phyloP scores from a whole-genome alignment of 805 yeast genomes.

The Candida corydali region DNA sequence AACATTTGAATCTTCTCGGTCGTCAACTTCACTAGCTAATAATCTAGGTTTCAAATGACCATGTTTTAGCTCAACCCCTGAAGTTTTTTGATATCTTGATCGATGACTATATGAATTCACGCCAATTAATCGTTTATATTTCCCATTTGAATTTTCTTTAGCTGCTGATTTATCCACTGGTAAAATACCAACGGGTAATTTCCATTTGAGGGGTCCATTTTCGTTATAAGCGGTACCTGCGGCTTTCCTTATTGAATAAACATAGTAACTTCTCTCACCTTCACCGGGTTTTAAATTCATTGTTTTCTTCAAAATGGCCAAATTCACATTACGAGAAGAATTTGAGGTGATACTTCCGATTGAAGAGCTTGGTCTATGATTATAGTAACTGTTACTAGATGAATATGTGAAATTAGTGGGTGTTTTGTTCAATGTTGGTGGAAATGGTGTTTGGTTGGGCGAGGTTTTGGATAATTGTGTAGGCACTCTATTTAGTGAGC shows the following conservation, averaged over 20 bases:
- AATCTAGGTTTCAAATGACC: constrained; percentile 61
- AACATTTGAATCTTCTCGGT: constrained; percentile 22
- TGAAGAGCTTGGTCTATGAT: constrained; percentile 24
- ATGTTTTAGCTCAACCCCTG: constrained; percentile 55
- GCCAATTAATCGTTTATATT: constrained; percentile 24
- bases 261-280: constrained; percentile 51
- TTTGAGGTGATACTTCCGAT: constrained; percentile 32
- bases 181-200: constrained; percentile 52
- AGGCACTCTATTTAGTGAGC: neutral
- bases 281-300: constrained; percentile 40
- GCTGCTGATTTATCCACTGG: constrained; percentile 37
- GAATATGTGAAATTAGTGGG: constrained; percentile 1
- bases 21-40: constrained; percentile 74
- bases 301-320: constrained; percentile 33
- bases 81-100: constrained; percentile 23
- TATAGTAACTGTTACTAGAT: neutral
- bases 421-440: constrained; percentile 2
- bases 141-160: constrained; percentile 20
- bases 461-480: neutral
- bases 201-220: constrained; percentile 43
- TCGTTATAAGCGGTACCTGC: constrained; percentile 49
- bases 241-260: constrained; percentile 37
- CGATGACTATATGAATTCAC: constrained; percentile 14
- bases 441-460: neutral
- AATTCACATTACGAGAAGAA: constrained; percentile 32